Conservation (phyloP, 495 filamentous ascomycete genomes). For the Talaromyces trachyspermus region DNA sequence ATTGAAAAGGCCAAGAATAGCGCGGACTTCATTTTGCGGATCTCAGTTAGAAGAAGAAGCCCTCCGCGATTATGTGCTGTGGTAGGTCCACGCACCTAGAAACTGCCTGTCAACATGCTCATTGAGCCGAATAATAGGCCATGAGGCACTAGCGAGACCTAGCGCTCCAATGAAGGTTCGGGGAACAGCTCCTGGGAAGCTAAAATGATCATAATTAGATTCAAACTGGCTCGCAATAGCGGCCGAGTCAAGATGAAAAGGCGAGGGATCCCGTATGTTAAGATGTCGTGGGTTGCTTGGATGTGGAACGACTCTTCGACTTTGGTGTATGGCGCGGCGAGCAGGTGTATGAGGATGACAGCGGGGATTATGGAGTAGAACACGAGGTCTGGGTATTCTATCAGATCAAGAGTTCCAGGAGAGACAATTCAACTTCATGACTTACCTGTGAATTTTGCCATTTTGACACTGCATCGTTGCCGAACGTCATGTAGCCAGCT, state of each 20-base stretch:
- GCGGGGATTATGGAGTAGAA: conserved; percentile 52
- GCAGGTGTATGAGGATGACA: conserved; percentile 67
- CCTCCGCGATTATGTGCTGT: neutral
- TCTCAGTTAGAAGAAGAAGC: neutral
- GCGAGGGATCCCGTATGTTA: conserved; percentile 68
- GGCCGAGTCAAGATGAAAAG: conserved; percentile 4
- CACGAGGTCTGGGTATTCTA: conserved; percentile 23
- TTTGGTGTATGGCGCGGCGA: conserved; percentile 86
- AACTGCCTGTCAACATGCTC: conserved; percentile 43
- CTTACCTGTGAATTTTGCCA: conserved; percentile 1
- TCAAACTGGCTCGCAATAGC: conserved; percentile 39
- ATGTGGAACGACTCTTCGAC: conserved; percentile 99
- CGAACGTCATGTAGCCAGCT: no score
- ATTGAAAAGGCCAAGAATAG: conserved; percentile 73
- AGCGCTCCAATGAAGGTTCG: conserved; percentile 81
- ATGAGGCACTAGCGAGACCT: conserved; percentile 59
- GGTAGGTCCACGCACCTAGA: conserved; percentile 33
- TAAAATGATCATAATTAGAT: conserved; percentile 77
- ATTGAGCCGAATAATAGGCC: conserved; percentile 47
- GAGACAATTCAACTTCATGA: neutral
- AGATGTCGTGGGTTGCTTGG: conserved; percentile 87
- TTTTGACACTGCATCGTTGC: conserved; percentile 4
- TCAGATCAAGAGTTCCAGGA: no score
- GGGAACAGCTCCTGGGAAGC: conserved; percentile 85
- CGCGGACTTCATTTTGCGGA: conserved; percentile 50